Evolutionary conservation across 2,329 filamentous ascomycete species (phyloP).

Genomic region (Aspergillus novoparasiticus): DNA sequence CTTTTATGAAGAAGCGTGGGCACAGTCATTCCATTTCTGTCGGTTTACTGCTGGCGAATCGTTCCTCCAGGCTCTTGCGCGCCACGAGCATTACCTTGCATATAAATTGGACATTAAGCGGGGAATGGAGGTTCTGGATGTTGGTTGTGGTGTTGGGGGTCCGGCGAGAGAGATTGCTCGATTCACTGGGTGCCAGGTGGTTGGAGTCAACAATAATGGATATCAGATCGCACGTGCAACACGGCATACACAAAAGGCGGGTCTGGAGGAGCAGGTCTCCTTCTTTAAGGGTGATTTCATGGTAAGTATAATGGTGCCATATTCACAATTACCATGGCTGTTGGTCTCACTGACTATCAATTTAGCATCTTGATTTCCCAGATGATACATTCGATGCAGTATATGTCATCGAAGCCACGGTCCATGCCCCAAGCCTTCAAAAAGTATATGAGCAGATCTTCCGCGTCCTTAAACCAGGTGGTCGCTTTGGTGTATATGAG

Average conservation of each 20-base stretch:
- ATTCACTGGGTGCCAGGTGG: slow-evolving; percentile 84
- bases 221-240: slow-evolving; percentile 94
- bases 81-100: slow-evolving; percentile 96
- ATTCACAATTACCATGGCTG: too few relatives aligned
- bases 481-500: slow-evolving; percentile 93
- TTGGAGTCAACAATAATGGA: slow-evolving; percentile 96
- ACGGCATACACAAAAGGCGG: slow-evolving; percentile 77
- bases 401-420: slow-evolving; percentile 94
- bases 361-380: slow-evolving; percentile 82
- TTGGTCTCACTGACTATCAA: background rate
- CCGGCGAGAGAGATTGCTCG: slow-evolving; percentile 93
- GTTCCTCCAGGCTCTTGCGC: slow-evolving; percentile 86
- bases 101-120: slow-evolving; percentile 82
- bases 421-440: slow-evolving; percentile 84
- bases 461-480: slow-evolving; percentile 93
- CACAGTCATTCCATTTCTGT: slow-evolving; percentile 94
- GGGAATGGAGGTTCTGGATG: slow-evolving; percentile 85
- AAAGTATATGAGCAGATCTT: slow-evolving; percentile 93
- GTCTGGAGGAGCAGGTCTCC: slow-evolving; percentile 72
- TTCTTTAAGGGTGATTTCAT: slow-evolving; percentile 97
- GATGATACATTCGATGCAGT: slow-evolving; percentile 90
- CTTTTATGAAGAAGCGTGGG: slow-evolving; percentile 95
- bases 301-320: slow-evolving; percentile 35
- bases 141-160: slow-evolving; percentile 93
- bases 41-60: slow-evolving; percentile 82